Base-by-base conservation (phyloP, 2,329 filamentous ascomycete genomes). In the Cladosporium sp. region DNA sequence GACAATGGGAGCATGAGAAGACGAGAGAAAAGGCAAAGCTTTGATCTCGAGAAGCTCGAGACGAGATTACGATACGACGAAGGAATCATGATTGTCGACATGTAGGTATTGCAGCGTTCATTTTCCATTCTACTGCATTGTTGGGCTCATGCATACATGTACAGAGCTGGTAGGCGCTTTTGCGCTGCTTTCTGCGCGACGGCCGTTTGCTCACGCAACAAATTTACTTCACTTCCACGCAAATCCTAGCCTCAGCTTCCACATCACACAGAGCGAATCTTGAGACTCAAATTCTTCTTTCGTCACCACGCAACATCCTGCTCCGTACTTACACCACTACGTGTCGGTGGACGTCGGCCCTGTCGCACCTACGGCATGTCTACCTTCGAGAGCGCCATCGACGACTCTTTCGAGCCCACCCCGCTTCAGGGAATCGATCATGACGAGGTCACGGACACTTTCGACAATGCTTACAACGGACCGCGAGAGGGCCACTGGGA, bases 1-100 rank as follows among this genome's bases (percentile, higher is more conserved):
- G 74, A 67, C 73, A 74, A 53, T 95, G 90, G 90, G 80, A 83
- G 72, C 77, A 68, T 75, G 68, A 73, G 59, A 73, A 73, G 62
- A 52, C 56, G 61, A 75, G 73, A 60, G 75, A 80, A 59, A 85
- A 82, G 71, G 78, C 80, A 22, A 84, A 77, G 67, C 64, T 85
- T 49, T 83, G 40, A 43, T 42, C 22, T 27, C 22, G 9, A 5
- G 5, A 27, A 27, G 22, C 9, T 27, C 13, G 18, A 22, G 43
- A 42, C 44, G 49, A 24, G 22, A 38, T 24, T 7, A 30, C 29
- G 37, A 24, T 38, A 22, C 37, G 7, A 39, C n/a, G 37, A 15
- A 15, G 17, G 37, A 20, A 19, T 15, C 13, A 19, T 19, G 17
- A 18, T 39, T 39, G 17, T 13, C 13, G 18, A 12, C n/a, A 27